phyloP scores from a whole-genome alignment of 2,329 filamentous ascomycete species.

The Colletotrichum zoysiae region DNA sequence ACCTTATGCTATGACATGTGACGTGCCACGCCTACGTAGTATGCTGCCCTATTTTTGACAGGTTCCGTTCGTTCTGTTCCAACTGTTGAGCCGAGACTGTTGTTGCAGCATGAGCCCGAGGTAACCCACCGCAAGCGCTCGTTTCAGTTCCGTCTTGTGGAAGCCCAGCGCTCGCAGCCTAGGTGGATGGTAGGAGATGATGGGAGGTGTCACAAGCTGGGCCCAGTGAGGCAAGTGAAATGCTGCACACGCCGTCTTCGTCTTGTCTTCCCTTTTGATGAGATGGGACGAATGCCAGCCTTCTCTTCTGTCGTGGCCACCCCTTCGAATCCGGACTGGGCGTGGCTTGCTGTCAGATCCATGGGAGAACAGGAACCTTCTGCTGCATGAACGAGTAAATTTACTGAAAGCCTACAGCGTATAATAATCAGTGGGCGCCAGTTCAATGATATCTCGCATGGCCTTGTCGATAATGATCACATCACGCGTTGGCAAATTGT shows the following conservation, averaged over 20 bases:
- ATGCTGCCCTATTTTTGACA: constrained; percentile 4
- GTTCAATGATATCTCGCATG: not conserved
- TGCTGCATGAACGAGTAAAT: not conserved
- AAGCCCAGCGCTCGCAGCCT: constrained; percentile 6
- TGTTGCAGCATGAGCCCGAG: constrained; percentile 35
- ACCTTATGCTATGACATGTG: not conserved
- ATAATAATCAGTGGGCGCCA: constrained; percentile 8
- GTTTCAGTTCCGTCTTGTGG: constrained; percentile 30
- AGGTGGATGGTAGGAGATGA: constrained; percentile 9
- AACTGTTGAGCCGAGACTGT: constrained; percentile 26
- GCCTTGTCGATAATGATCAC: constrained; percentile 17
- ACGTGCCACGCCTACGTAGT: constrained; percentile 4
- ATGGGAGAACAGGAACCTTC: not conserved
- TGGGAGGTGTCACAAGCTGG: constrained; percentile 5
- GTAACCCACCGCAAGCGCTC: constrained; percentile 21
- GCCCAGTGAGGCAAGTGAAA: no score
- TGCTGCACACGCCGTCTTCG: constrained; percentile 19
- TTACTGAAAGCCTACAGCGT: constrained; percentile 3
- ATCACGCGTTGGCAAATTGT: constrained; percentile 16
- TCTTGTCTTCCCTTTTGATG: constrained; percentile 10
- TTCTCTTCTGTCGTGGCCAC: constrained; percentile 12
- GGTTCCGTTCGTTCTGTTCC: constrained; percentile 12
- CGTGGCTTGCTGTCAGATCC: not conserved
- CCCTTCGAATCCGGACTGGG: not conserved
- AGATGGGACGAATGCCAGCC: constrained; percentile 31